A percentile compares a stretch with the other conserved stretches of the same genome.
phyloP scores from a whole-genome alignment of 768 basidiomycete species.

The Russula earlei region DNA sequence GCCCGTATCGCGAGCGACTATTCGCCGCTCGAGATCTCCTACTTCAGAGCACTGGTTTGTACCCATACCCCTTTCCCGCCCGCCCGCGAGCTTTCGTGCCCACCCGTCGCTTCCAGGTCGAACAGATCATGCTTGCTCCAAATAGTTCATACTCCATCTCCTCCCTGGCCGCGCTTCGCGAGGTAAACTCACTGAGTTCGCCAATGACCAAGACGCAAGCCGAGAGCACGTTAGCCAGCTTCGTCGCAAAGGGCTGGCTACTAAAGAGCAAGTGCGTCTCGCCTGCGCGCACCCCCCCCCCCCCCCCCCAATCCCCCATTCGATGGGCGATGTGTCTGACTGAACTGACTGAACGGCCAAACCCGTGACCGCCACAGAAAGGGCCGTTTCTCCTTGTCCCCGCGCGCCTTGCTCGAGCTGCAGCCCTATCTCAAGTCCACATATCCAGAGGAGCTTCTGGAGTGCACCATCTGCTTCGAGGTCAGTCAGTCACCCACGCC shows the following conservation, averaged over 20 bases:
- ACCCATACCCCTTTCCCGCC: not conserved
- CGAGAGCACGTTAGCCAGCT: slow-evolving; percentile 62
- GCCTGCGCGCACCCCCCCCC: not conserved
- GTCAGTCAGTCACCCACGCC: slow-evolving; percentile 29
- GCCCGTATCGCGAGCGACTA: slow-evolving; percentile 84
- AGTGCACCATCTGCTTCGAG: slow-evolving; percentile 69
- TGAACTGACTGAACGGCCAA: not conserved
- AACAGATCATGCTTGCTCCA: slow-evolving; percentile 80
- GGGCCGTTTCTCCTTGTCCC: slow-evolving; percentile 71
- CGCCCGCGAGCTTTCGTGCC: too few relatives aligned
- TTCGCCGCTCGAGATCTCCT: slow-evolving; percentile 65
- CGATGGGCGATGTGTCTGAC: too few relatives aligned
- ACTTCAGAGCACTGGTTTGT: slow-evolving; percentile 70
- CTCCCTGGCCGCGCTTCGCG: slow-evolving; percentile 66
- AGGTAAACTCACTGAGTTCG: slow-evolving; percentile 42
- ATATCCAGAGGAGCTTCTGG: slow-evolving; percentile 59
- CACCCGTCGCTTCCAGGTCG: slow-evolving; percentile 43
- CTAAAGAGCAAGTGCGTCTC: slow-evolving; percentile 58
- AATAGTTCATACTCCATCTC: slow-evolving; percentile 66
- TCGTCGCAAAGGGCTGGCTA: slow-evolving; percentile 79
- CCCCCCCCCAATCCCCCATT: too few relatives aligned
- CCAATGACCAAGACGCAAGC: slow-evolving; percentile 71
- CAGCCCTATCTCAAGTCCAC: slow-evolving; percentile 60
- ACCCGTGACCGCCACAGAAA: slow-evolving; percentile 1
- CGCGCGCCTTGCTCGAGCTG: slow-evolving; percentile 68